Evolutionary conservation across 345 rosid species (phyloP).

Genomic region (Arabidopsis arenosa): DNA sequence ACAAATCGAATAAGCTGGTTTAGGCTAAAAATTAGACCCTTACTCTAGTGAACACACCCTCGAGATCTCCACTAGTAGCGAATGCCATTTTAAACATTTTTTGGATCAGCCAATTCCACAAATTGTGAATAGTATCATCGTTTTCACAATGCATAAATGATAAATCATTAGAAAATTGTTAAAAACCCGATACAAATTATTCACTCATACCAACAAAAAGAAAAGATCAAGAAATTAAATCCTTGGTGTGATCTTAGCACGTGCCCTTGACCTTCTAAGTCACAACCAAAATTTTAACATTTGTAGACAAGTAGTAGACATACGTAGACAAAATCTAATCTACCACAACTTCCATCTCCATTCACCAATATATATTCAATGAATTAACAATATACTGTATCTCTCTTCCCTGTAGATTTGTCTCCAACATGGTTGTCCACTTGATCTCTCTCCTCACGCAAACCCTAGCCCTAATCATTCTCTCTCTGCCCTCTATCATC

Average conservation of each 20-base stretch:
- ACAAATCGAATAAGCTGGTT: too few species aligned
- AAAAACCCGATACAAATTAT: background rate
- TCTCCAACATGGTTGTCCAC: constrained; percentile 32
- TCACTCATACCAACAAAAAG: background rate
- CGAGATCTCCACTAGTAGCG: too few species aligned
- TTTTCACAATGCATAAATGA: background rate
- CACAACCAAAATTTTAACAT: constrained; percentile 23
- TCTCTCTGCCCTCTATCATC: constrained; percentile 32
- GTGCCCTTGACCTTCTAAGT: constrained; percentile 21
- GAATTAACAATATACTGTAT: background rate
- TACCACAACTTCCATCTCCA: constrained; percentile 27
- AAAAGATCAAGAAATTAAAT: background rate
- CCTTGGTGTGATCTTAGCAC: background rate
- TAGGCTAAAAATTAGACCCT: too few species aligned
- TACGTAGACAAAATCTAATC: constrained; percentile 32
- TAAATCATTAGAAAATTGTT: background rate
- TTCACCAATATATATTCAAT: constrained; percentile 3
- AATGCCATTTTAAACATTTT: background rate
- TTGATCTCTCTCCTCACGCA: constrained; percentile 34
- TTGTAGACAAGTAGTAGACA: background rate
- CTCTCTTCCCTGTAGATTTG: background rate
- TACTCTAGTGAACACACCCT: too few species aligned
- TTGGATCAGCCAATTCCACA: background rate
- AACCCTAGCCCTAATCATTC: constrained; percentile 28
- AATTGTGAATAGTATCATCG: background rate